Conservation (phyloP, 1,284 basidiomycete genomes). For the Vanrija pseudolonga region DNA sequence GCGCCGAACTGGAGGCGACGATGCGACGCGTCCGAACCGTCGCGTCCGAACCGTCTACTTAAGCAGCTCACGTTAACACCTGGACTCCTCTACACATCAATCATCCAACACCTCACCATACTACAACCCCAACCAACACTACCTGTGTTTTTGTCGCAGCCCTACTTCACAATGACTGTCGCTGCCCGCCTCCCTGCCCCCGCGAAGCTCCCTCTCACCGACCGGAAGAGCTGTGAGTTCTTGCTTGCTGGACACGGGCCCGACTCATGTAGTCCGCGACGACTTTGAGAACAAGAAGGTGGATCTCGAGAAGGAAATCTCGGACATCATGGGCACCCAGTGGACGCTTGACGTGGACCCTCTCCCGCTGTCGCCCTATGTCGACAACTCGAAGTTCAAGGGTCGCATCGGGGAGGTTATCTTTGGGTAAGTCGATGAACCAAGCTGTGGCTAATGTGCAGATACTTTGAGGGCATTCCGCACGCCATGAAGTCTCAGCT, state of each 20-base stretch:
- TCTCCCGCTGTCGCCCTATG: background rate
- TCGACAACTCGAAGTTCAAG: background rate
- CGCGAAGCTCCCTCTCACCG: slow-evolving; percentile 4
- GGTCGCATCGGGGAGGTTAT: background rate
- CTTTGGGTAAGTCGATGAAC: background rate
- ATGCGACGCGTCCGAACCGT: too few species aligned
- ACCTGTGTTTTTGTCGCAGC: too few species aligned
- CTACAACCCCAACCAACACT: too few species aligned
- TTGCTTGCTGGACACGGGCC: background rate
- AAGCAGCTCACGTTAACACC: too few species aligned
- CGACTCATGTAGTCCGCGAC: slow-evolving; percentile 1
- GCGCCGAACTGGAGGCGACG: too few species aligned
- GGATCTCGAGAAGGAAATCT: background rate
- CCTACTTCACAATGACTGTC: too few species aligned
- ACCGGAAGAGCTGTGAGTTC: slow-evolving; percentile 4
- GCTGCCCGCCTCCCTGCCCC: background rate
- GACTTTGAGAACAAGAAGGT: background rate
- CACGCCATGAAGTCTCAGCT: background rate
- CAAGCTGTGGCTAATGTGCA: background rate
- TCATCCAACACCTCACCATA: too few species aligned
- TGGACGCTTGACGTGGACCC: slow-evolving; percentile 10
- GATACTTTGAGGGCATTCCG: background rate
- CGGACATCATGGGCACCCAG: background rate
- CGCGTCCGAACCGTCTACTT: too few species aligned
- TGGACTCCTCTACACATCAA: too few species aligned